A percentile compares a stretch with the other conserved stretches of the same genome.
Conservation (phyloP, 2,329 filamentous ascomycete genomes). For the Colletotrichum eremochloae region DNA sequence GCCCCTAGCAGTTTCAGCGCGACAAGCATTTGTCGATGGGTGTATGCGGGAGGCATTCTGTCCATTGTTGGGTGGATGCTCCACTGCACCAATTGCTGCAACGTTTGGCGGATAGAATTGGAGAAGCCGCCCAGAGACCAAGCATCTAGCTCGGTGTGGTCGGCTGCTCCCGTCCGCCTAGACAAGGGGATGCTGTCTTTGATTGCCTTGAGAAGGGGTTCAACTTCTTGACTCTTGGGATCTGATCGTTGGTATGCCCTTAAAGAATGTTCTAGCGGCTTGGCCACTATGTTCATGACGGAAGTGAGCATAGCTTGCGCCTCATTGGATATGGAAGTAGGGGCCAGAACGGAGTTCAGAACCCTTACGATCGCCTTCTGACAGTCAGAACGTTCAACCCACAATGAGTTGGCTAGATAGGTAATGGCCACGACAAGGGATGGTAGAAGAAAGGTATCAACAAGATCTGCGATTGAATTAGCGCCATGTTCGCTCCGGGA, state of each 20-base stretch:
- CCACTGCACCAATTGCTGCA: constrained; percentile 77
- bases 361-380: constrained; percentile 79
- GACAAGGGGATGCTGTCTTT: constrained; percentile 70
- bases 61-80: constrained; percentile 68
- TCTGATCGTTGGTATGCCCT: constrained; percentile 75
- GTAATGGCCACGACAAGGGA: constrained; percentile 80
- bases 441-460: constrained; percentile 85
- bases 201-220: constrained; percentile 76
- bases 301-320: constrained; percentile 78
- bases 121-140: constrained; percentile 75
- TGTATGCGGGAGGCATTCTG: constrained; percentile 74
- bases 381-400: constrained; percentile 73
- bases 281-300: constrained; percentile 79
- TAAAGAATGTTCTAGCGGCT: constrained; percentile 76
- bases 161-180: constrained; percentile 72
- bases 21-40: constrained; percentile 76
- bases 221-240: constrained; percentile 76
- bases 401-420: constrained; percentile 79
- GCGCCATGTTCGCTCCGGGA: constrained; percentile 22
- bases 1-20: constrained; percentile 73
- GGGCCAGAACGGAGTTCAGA: constrained; percentile 78
- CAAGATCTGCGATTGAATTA: constrained; percentile 67
- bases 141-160: constrained; percentile 75
- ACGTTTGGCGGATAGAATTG: constrained; percentile 69
- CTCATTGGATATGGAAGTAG: constrained; percentile 78